Conservation (phyloP, 2,329 filamentous ascomycete species). For the Epichloe uncinata region DNA sequence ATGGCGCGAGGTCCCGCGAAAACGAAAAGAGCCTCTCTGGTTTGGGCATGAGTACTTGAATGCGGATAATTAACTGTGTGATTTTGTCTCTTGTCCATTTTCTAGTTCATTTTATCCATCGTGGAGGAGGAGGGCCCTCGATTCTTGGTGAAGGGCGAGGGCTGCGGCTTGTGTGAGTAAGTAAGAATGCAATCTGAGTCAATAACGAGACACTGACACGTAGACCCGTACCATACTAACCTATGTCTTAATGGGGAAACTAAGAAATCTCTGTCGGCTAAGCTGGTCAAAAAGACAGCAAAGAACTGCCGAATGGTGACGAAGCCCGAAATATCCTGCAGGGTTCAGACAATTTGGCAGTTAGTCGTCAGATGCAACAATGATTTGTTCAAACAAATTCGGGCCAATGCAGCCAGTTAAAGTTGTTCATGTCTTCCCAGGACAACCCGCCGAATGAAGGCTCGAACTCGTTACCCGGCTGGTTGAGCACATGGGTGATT, state of each 20-base stretch:
- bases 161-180: conserved; percentile 26
- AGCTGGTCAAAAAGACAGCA: not conserved
- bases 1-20: too few relatives aligned
- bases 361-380: not conserved
- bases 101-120: too few relatives aligned
- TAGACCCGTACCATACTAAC: conserved; percentile 30
- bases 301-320: not conserved
- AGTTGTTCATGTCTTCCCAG: conserved; percentile 44
- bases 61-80: too few relatives aligned
- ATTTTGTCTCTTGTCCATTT: too few relatives aligned
- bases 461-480: conserved; percentile 46
- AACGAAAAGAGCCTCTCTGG: too few relatives aligned
- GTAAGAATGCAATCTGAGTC: too few relatives aligned
- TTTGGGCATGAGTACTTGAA: too few relatives aligned
- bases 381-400: conserved; percentile 19
- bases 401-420: conserved; percentile 43
- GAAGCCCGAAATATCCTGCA: not conserved
- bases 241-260: conserved; percentile 32
- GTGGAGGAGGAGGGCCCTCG: conserved; percentile 22
- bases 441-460: conserved; percentile 40
- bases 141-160: conserved; percentile 34
- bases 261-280: conserved; percentile 19
- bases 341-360: not conserved
- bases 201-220: conserved; percentile 5
- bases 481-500: conserved; percentile 51